Evolutionary conservation across 768 basidiomycete species (phyloP).

Genomic region (Termitomyces sp.): DNA sequence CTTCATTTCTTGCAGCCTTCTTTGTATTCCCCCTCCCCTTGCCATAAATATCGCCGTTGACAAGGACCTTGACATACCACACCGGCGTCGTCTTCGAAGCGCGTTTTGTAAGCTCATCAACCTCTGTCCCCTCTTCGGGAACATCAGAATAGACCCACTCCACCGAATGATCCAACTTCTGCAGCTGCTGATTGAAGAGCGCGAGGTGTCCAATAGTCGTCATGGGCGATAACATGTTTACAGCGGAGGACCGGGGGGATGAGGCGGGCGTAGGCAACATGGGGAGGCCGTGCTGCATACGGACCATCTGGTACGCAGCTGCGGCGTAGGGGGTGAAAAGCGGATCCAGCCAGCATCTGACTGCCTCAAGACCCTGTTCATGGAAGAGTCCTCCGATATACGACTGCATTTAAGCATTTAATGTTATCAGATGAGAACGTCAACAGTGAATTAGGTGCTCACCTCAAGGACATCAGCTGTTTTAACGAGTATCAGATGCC

Average conservation of each 20-base stretch:
- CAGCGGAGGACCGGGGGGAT: conserved; percentile 18
- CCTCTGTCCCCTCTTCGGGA: conserved; percentile 16
- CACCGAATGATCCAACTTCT: conserved; percentile 51
- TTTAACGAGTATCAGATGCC: conserved; percentile 4
- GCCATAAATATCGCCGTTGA: conserved; percentile 59
- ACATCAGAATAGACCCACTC: conserved; percentile 71
- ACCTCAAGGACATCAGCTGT: conserved; percentile 82
- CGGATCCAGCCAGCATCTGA: conserved; percentile 54
- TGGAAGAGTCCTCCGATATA: conserved; percentile 77
- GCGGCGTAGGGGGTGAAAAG: conserved; percentile 63
- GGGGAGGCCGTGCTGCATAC: conserved; percentile 65
- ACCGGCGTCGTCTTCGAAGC: conserved; percentile 68
- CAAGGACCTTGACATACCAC: conserved; percentile 65
- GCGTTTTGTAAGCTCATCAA: conserved; percentile 22
- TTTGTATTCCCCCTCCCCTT: conserved; percentile 70
- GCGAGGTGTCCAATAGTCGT: conserved; percentile 62
- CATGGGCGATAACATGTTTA: conserved; percentile 15
- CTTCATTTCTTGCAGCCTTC: conserved; percentile 77
- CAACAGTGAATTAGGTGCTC: conserved; percentile 8
- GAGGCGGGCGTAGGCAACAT: conserved; percentile 24
- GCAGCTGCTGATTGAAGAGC: conserved; percentile 75
- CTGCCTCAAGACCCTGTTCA: conserved; percentile 60
- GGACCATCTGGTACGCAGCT: conserved; percentile 61
- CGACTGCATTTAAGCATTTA: conserved; percentile 49
- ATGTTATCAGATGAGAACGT: conserved; percentile 7